These are phyloP conservation scores for Pleurotus tuoliensis DNA, from an alignment of 768 basidiomycete genomes.

Conservation along the genomic window DNA sequence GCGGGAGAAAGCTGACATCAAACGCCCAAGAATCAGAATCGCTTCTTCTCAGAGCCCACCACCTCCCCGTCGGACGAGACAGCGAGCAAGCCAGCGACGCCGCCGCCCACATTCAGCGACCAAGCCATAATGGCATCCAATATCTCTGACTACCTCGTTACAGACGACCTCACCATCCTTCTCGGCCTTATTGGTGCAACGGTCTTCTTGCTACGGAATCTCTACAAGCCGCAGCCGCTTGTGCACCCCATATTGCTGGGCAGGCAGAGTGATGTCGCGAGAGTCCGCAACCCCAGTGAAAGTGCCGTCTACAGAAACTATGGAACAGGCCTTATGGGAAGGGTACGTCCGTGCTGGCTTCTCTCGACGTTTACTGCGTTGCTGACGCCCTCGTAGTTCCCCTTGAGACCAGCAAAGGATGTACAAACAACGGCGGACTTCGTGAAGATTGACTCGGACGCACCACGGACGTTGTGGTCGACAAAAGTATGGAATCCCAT, in stretches of 20 bases:
- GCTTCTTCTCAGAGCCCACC: background rate
- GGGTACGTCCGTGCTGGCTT: constrained; percentile 42
- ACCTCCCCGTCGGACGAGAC: background rate
- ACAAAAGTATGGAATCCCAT: constrained; percentile 49
- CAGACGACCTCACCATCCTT: constrained; percentile 77
- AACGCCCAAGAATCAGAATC: background rate
- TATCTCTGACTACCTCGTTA: constrained; percentile 58
- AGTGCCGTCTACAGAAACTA: constrained; percentile 91
- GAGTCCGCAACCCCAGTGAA: constrained; percentile 76
- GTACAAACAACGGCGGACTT: constrained; percentile 64
- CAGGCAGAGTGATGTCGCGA: constrained; percentile 84
- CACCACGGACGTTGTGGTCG: constrained; percentile 73
- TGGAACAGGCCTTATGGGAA: constrained; percentile 77
- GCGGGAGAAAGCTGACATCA: constrained; percentile 1
- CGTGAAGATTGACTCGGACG: constrained; percentile 61
- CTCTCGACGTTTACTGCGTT: background rate
- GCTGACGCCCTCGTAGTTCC: constrained; percentile 50
- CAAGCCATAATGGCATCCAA: constrained; percentile 27
- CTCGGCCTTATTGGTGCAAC: constrained; percentile 73
- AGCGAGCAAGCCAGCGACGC: background rate
- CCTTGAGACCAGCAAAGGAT: constrained; percentile 68
- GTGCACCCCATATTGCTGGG: constrained; percentile 94
- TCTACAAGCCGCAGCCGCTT: constrained; percentile 78
- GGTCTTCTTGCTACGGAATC: constrained; percentile 70
- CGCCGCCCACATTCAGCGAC: background rate